phyloP scores from a whole-genome alignment of 306 rosid species.

The Urtica urens region DNA sequence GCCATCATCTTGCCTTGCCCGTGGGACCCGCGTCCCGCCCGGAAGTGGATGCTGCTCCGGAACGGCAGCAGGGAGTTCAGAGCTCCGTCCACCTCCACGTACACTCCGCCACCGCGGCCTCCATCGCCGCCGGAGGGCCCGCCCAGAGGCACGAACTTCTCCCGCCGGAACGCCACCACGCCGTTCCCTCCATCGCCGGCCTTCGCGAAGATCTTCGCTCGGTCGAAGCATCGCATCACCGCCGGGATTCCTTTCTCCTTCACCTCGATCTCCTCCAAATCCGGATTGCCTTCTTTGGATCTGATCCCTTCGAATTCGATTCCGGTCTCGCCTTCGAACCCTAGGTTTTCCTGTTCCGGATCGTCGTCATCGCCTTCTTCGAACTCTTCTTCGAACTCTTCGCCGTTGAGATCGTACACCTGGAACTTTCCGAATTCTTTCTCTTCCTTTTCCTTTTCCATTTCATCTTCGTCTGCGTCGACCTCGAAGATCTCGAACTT shows the following conservation, averaged over 20 bases:
- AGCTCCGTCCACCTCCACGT: slow-evolving; percentile 63
- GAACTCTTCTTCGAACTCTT: slow-evolving; percentile 5
- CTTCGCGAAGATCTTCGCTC: slow-evolving; percentile 60
- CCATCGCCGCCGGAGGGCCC: slow-evolving; percentile 95
- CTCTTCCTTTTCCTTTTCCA: slow-evolving; percentile 19
- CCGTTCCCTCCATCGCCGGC: slow-evolving; percentile 88
- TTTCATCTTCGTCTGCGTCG: slow-evolving; percentile 24
- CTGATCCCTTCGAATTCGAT: neutral
- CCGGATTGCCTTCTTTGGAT: slow-evolving; percentile 10
- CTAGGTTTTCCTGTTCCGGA: too few species aligned
- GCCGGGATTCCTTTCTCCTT: slow-evolving; percentile 93
- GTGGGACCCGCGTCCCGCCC: slow-evolving; percentile 72
- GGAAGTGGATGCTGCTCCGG: slow-evolving; percentile 73
- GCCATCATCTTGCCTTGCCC: slow-evolving; percentile 57
- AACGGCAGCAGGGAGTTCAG: slow-evolving; percentile 80
- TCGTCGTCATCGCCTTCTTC: neutral
- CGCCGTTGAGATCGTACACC: slow-evolving; percentile 14
- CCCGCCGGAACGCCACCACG: slow-evolving; percentile 85
- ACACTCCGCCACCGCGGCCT: slow-evolving; percentile 84
- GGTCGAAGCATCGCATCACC: slow-evolving; percentile 88
- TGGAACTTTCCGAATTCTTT: too few species aligned
- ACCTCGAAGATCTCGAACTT: slow-evolving; percentile 24
- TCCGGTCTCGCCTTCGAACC: too few species aligned
- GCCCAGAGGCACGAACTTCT: slow-evolving; percentile 79
- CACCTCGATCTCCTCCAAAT: slow-evolving; percentile 18